Evolutionary conservation across 108 stramenopile species (phyloP).

Genomic region (Poteriospumella lacustris): DNA sequence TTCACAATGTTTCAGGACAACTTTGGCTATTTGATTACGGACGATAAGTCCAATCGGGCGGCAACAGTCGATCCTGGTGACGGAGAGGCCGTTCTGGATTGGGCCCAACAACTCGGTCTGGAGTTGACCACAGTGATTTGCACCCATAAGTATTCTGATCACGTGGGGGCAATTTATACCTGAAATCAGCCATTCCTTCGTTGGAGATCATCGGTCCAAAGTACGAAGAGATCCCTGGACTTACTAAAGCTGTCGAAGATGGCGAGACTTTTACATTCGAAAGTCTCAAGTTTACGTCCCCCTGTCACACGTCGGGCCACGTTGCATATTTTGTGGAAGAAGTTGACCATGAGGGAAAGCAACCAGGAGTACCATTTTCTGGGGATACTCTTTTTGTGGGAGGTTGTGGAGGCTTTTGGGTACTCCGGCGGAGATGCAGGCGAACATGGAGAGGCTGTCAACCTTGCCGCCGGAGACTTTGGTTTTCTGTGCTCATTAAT

Average conservation of each 20-base stretch:
- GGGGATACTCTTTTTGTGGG: constrained; percentile 68
- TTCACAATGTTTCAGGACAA: constrained; percentile 37
- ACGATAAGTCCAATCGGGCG: constrained; percentile 40
- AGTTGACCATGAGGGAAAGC: constrained; percentile 27
- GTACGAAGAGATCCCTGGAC: constrained; percentile 34
- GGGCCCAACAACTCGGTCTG: constrained; percentile 46
- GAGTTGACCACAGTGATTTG: constrained; percentile 56
- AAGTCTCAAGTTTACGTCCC: constrained; percentile 44
- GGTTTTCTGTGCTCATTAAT: constrained; percentile 68
- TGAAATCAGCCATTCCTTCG: constrained; percentile 40
- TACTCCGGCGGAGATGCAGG: constrained; percentile 42
- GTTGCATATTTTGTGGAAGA: constrained; percentile 51
- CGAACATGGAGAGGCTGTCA: constrained; percentile 32
- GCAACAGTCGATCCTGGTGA: constrained; percentile 66
- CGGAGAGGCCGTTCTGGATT: constrained; percentile 46
- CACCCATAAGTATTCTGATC: constrained; percentile 71
- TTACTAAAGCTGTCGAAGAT: constrained; percentile 14
- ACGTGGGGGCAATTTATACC: constrained; percentile 62
- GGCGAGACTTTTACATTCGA: background rate
- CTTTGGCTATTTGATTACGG: constrained; percentile 58
- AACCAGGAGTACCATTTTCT: constrained; percentile 53
- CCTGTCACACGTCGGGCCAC: constrained; percentile 66
- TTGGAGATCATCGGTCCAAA: constrained; percentile 41
- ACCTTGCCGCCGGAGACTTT: constrained; percentile 55
- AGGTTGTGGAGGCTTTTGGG: constrained; percentile 62